Evolutionary conservation across 495 filamentous ascomycete genomes (phyloP), one percentile per base, ranked within the genome.

Genomic region (Penicillium lagena): DNA sequence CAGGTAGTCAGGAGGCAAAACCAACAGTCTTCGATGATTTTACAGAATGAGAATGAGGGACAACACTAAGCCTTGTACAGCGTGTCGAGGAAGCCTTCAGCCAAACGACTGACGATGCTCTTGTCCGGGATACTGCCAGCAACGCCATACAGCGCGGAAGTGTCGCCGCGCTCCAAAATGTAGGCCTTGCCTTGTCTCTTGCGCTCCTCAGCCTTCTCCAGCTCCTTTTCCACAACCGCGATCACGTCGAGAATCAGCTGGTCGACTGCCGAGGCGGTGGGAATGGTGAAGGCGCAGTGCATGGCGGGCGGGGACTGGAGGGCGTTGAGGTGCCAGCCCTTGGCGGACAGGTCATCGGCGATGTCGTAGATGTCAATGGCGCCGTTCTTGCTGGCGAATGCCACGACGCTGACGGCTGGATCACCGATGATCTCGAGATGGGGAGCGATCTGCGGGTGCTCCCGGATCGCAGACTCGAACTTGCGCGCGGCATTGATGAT

Each of bases 261-360:
- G 47, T 96, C 89, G 11, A 77, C 68, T 50, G 85, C 90, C 32
- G 81, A 82, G 8, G 83, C 81, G n/a, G 95, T 85, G 10, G 91
- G 93, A 53, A 89, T 53, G 1, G 94, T 97, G 39, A 96, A 87
- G n/a, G 93, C 93, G 22, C 96, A 85, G 64, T 99, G 93, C 14
- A 99, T 87, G n/a, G 89, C 94, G 0, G 94, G 79, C 7, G 93
- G 93, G 40, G 80, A 80, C 59, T 99, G 93, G 41, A 97, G 73
- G 7, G 91, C 89, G 56, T 96, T 99, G 38, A 99, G 75, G 65
- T 97, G 93, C 93, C 93, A 99, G 15, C 93, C 93, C 52, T 81
- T 80, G 2, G 71, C 72, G 37, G 74, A 78, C 81, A 99, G 83
- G 44, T 75, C 83, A 69, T 95, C 89, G 17, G 89, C 89, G 43